Evolutionary conservation across 208 protist species (phyloP).

Genomic region (Strigomonas culicis): DNA sequence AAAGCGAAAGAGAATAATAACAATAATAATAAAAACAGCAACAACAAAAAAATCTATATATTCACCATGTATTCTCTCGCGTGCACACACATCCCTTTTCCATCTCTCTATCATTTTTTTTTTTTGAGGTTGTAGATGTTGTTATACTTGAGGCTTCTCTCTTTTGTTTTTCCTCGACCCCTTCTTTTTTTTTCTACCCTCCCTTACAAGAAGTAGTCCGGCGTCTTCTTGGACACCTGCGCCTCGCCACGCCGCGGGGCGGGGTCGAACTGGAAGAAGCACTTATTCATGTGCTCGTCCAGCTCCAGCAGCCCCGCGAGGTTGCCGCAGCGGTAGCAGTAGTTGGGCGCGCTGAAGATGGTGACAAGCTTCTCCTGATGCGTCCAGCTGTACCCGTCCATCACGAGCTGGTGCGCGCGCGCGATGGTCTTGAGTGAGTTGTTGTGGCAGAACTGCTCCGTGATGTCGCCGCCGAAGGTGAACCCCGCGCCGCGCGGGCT

Average conservation of each 20-base stretch:
- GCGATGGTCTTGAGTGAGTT: slow-evolving; percentile 95
- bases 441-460: slow-evolving; percentile 91
- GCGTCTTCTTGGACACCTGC: slow-evolving; percentile 80
- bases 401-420: slow-evolving; percentile 95
- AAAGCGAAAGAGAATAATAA: no score
- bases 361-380: slow-evolving; percentile 94
- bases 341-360: slow-evolving; percentile 96
- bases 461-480: slow-evolving; percentile 98
- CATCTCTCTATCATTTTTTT: background rate
- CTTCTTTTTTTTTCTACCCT: slow-evolving; percentile 98
- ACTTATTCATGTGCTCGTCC: slow-evolving; percentile 36
- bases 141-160: background rate
- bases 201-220: slow-evolving; percentile 87
- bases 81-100: background rate
- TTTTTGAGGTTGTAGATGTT: background rate
- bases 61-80: background rate
- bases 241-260: slow-evolving; percentile 66
- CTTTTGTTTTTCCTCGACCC: slow-evolving; percentile 91
- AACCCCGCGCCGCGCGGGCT: slow-evolving; percentile 98
- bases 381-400: slow-evolving; percentile 95
- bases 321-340: slow-evolving; percentile 98
- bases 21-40: background rate
- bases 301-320: slow-evolving; percentile 98
- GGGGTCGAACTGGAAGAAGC: slow-evolving; percentile 50
- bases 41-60: background rate